Percentiles rank a stretch among this genome's conserved stretches.
phyloP scores from a whole-genome alignment of 1,284 basidiomycete species.

The Meira nashicola region DNA sequence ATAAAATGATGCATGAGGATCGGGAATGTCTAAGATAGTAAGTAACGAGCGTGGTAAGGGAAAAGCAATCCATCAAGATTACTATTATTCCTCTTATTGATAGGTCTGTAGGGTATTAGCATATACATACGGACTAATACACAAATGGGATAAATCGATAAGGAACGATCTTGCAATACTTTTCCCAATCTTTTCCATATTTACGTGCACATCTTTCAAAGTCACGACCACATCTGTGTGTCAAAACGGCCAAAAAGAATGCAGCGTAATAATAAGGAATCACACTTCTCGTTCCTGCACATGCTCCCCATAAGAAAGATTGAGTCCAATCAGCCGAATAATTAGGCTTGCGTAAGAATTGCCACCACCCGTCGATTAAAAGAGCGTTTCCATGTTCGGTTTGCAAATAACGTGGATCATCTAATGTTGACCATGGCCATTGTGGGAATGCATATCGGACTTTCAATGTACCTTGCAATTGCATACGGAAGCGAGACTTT shows the following conservation, averaged over 20 bases:
- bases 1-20: too few relatives aligned
- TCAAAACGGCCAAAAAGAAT: constrained; percentile 47
- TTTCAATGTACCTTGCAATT: constrained; percentile 76
- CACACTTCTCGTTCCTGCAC: constrained; percentile 72
- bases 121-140: constrained; percentile 14
- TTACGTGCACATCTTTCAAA: constrained; percentile 71
- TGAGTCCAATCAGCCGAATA: constrained; percentile 68
- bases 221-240: constrained; percentile 44
- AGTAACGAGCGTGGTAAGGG: too few relatives aligned
- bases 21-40: too few relatives aligned
- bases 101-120: too few relatives aligned
- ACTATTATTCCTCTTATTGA: too few relatives aligned
- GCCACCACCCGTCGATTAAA: constrained; percentile 82
- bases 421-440: constrained; percentile 75
- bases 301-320: constrained; percentile 79
- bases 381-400: constrained; percentile 90
- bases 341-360: constrained; percentile 57
- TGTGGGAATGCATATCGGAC: constrained; percentile 80
- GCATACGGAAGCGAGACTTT: constrained; percentile 96
- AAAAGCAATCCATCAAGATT: too few relatives aligned
- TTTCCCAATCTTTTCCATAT: constrained; percentile 92
- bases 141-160: constrained; percentile 45
- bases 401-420: constrained; percentile 86
- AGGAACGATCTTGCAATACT: constrained; percentile 59
- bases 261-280: constrained; percentile 80